phyloP scores from a whole-genome alignment of 192 early-diverging fungal species.

The Entomortierella beljakovae region DNA sequence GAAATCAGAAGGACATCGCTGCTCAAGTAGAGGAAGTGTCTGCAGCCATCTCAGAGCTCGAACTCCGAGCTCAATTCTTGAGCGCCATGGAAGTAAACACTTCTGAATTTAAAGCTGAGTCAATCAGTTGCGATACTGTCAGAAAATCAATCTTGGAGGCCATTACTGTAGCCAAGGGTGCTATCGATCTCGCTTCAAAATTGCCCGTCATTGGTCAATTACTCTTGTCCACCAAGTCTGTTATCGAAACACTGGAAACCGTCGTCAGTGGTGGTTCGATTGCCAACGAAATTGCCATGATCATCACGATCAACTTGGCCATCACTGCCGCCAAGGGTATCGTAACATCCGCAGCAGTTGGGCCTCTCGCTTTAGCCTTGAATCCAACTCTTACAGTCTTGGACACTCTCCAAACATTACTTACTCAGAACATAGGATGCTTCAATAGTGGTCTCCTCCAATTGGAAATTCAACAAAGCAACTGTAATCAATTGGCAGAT shows the following conservation, averaged over 20 bases:
- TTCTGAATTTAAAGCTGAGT: neutral
- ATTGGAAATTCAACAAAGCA: neutral
- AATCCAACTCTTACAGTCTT: neutral
- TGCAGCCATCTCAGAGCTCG: neutral
- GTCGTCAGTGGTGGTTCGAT: neutral
- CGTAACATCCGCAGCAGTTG: neutral
- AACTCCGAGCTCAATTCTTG: conserved; percentile 21
- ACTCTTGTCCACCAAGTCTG: neutral
- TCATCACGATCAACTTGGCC: neutral
- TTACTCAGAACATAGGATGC: no score
- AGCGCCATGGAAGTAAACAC: neutral
- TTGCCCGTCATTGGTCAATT: neutral
- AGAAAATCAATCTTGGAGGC: neutral
- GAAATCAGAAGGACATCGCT: neutral
- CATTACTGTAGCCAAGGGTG: neutral
- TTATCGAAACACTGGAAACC: neutral
- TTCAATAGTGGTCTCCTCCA: no score
- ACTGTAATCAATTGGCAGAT: conserved; percentile 20
- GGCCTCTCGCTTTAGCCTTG: neutral
- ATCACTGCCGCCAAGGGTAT: neutral
- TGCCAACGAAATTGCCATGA: neutral
- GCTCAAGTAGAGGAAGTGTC: neutral
- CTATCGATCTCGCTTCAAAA: neutral
- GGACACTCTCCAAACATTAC: neutral
- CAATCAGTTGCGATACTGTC: neutral